phyloP scores from a whole-genome alignment of 202 grass and related monocot genomes.

The Cymbopogon flexuosus region DNA sequence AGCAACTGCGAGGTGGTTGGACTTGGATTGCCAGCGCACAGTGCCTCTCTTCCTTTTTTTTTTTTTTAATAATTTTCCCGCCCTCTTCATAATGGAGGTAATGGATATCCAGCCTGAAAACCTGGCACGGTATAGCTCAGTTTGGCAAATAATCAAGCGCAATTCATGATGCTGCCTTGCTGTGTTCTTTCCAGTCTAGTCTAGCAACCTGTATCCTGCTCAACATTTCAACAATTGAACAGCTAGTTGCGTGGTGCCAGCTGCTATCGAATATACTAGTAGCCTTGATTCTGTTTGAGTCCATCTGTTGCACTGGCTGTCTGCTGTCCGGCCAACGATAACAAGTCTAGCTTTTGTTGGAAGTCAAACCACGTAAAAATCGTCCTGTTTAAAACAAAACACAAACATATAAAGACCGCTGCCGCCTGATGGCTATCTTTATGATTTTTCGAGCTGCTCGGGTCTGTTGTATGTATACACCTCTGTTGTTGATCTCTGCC shows the following conservation, averaged over 20 bases:
- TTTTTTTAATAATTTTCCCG: too few species aligned
- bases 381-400: too few species aligned
- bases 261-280: background rate
- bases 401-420: too few species aligned
- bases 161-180: background rate
- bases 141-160: background rate
- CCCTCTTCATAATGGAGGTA: background rate
- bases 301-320: background rate
- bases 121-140: background rate
- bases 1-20: background rate
- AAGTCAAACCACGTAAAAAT: too few species aligned
- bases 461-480: background rate
- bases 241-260: background rate
- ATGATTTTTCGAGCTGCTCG: background rate
- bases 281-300: background rate
- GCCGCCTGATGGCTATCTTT: background rate
- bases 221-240: background rate
- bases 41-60: background rate
- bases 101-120: background rate
- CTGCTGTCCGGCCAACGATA: too few species aligned
- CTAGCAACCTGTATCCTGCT: background rate
- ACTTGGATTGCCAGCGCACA: background rate
- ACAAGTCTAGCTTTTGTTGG: too few species aligned
- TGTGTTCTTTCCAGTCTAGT: background rate
- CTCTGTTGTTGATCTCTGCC: background rate